A percentile compares a stretch with the other conserved stretches of the same genome.
These are phyloP conservation scores for Cicer arietinum DNA, from an alignment of 306 rosid genomes.

Conservation along the genomic window DNA sequence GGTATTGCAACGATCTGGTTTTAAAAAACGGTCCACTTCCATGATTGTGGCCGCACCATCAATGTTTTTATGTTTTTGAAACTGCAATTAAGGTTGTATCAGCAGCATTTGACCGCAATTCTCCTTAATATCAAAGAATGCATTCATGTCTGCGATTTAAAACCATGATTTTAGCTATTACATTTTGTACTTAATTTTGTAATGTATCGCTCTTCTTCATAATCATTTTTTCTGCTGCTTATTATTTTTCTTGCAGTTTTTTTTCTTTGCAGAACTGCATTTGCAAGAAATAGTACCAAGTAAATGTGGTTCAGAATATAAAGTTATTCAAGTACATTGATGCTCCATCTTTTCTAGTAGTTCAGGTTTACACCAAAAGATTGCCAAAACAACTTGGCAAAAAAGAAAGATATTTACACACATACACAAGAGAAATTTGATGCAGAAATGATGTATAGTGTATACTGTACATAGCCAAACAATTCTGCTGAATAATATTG, in stretches of 20 bases:
- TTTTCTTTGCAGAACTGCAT: constrained; percentile 55
- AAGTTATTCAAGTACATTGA: constrained; percentile 27
- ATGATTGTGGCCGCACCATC: background rate
- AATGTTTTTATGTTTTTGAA: background rate
- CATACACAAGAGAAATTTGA: constrained; percentile 48
- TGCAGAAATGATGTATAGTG: constrained; percentile 50
- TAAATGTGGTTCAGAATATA: constrained; percentile 44
- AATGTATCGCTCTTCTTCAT: constrained; percentile 30
- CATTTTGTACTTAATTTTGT: too few relatives aligned
- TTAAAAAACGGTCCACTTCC: background rate
- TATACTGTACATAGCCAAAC: constrained; percentile 51
- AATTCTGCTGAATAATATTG: constrained; percentile 41
- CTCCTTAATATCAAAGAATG: background rate
- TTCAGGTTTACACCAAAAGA: constrained; percentile 38
- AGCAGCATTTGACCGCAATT: background rate
- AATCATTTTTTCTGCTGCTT: constrained; percentile 17
- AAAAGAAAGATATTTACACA: constrained; percentile 46
- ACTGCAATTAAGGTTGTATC: background rate
- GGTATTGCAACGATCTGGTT: constrained; percentile 46
- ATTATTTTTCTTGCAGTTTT: background rate
- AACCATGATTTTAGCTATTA: background rate
- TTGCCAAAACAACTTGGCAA: constrained; percentile 34
- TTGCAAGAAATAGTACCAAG: constrained; percentile 51
- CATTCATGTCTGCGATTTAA: background rate
- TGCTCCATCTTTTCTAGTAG: constrained; percentile 12